Evolutionary conservation across 495 filamentous ascomycete species (phyloP).

Genomic region (Bombardia bombarda): DNA sequence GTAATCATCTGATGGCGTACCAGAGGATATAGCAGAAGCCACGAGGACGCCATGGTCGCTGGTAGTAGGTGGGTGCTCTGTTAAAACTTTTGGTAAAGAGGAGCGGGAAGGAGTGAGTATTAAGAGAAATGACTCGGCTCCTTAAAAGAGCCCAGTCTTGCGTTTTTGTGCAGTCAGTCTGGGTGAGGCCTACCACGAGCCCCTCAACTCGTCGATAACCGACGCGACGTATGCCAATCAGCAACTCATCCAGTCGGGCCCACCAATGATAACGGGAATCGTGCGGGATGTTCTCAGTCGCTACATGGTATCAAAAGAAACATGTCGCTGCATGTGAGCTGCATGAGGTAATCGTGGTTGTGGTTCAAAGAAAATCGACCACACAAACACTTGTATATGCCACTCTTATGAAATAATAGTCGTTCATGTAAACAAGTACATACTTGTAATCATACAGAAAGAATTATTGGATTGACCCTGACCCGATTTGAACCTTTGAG

Average conservation of each 20-base stretch:
- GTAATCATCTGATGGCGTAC: background rate
- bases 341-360: background rate
- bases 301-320: background rate
- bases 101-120: background rate
- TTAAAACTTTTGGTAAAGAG: background rate
- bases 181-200: too few species aligned
- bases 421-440: background rate
- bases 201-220: too few species aligned
- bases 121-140: background rate
- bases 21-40: background rate
- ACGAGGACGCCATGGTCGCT: slow-evolving; percentile 1
- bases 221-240: too few species aligned
- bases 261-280: too few species aligned
- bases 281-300: background rate
- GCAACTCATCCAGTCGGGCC: too few species aligned
- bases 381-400: too few species aligned
- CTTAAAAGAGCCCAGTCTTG: background rate
- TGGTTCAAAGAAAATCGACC: background rate
- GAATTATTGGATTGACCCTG: background rate
- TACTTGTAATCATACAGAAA: background rate
- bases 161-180: background rate
- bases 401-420: too few species aligned
- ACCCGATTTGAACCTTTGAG: background rate
- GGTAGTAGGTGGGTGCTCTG: background rate
- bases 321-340: background rate